Percentiles rank a stretch among this genome's conserved stretches.
Conservation (phyloP, 352 stramenopile species). For the Globisporangium echinulatum region DNA sequence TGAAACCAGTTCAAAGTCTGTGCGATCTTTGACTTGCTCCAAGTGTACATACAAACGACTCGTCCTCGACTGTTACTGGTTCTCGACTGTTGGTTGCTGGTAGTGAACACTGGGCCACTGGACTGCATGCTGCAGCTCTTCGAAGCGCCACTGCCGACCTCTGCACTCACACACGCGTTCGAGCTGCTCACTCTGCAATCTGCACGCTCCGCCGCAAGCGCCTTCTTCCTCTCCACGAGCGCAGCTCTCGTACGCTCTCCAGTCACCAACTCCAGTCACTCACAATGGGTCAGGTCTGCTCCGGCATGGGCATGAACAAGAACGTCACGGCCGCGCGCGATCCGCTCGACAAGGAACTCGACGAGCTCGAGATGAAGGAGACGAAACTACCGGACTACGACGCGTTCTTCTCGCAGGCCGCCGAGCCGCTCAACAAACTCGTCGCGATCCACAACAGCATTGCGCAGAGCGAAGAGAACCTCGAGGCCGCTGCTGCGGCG, state of each 20-base stretch:
- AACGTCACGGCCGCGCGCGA: conserved; percentile 16
- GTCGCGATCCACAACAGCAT: conserved; percentile 46
- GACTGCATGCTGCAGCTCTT: background rate
- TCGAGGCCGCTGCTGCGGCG: conserved; percentile 36
- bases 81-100: too few species aligned
- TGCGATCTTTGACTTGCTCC: too few species aligned
- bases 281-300: conserved; percentile 61
- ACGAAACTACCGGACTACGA: conserved; percentile 23
- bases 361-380: conserved; percentile 21
- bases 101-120: too few species aligned
- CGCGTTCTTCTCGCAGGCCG: conserved; percentile 18
- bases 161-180: too few species aligned
- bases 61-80: too few species aligned
- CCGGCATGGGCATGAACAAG: conserved; percentile 34
- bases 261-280: background rate
- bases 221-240: background rate
- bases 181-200: conserved; percentile 26
- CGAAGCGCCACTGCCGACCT: background rate
- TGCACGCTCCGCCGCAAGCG: conserved; percentile 21
- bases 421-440: conserved; percentile 14
- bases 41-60: too few species aligned
- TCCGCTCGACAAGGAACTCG: conserved; percentile 23
- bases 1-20: too few species aligned
- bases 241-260: background rate
- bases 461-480: conserved; percentile 43